Conservation (phyloP, 805 yeast genomes). For the Yamadazyma kitorensis region DNA sequence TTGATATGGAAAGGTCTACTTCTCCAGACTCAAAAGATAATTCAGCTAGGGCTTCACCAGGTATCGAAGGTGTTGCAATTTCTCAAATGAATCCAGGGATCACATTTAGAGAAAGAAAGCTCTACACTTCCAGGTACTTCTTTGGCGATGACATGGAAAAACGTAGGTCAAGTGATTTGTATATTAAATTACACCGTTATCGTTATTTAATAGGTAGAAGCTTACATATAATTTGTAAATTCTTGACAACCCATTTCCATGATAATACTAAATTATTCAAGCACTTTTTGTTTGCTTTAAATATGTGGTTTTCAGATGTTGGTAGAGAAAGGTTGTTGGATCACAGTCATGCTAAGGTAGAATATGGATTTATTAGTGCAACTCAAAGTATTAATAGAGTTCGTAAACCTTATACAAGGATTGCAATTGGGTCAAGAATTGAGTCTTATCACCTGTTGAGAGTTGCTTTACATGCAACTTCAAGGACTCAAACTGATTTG, state of each 20-base stretch:
- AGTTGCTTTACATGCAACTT: constrained; percentile 65
- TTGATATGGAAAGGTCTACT: constrained; percentile 12
- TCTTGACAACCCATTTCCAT: constrained; percentile 47
- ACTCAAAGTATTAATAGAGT: constrained; percentile 63
- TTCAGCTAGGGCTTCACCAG: constrained; percentile 45
- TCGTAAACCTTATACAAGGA: constrained; percentile 71
- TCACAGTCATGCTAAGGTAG: constrained; percentile 53
- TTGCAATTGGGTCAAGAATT: constrained; percentile 71
- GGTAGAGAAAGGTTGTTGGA: constrained; percentile 68
- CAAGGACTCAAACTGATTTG: constrained; percentile 63
- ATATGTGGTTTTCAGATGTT: constrained; percentile 78
- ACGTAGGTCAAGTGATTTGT: constrained; percentile 31
- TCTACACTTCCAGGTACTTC: constrained; percentile 62
- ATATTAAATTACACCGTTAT: constrained; percentile 52
- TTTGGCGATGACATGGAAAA: constrained; percentile 56
- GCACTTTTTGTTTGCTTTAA: constrained; percentile 58
- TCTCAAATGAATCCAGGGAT: constrained; percentile 54
- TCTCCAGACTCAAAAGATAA: constrained; percentile 22
- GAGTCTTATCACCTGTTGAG: constrained; percentile 75
- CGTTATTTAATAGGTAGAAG: constrained; percentile 60
- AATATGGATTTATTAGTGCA: constrained; percentile 53
- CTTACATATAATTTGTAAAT: constrained; percentile 55
- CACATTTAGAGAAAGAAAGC: constrained; percentile 57
- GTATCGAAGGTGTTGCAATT: constrained; percentile 39
- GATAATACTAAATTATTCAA: constrained; percentile 66